Conservation (phyloP, 192 early-diverging fungal species). For the Neocallimastix lanati region DNA sequence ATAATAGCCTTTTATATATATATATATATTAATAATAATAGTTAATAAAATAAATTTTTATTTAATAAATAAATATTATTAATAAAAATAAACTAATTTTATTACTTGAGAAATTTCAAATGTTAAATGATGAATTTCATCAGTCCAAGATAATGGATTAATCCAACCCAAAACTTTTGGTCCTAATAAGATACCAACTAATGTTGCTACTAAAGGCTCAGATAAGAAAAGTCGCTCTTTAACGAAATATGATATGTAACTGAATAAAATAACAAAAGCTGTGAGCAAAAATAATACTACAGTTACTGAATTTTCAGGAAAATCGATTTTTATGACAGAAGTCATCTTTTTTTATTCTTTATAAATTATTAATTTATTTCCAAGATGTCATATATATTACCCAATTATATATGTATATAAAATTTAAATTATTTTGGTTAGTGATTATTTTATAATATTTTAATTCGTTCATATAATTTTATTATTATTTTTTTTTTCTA, state of each 20-base stretch:
- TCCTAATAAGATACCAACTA: constrained; percentile 72
- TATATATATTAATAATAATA: too few species aligned
- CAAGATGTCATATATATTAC: too few species aligned
- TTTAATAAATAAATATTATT: too few species aligned
- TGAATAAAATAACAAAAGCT: constrained; percentile 1
- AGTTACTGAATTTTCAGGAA: background rate
- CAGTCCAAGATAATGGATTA: constrained; percentile 41
- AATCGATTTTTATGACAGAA: background rate
- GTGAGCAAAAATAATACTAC: background rate
- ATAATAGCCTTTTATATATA: constrained; percentile 41
- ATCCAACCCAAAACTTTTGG: background rate
- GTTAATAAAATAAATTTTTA: too few species aligned
- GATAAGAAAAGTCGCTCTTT: constrained; percentile 4
- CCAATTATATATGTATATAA: too few species aligned
- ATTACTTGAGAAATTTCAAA: background rate
- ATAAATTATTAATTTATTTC: too few species aligned
- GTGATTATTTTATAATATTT: too few species aligned
- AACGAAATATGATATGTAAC: constrained; percentile 1
- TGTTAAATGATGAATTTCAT: constrained; percentile 32
- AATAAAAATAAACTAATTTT: too few species aligned
- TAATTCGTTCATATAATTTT: too few species aligned
- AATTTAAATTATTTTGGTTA: too few species aligned
- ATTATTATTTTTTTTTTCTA: too few species aligned
- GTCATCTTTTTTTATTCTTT: background rate
- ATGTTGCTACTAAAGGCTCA: constrained; percentile 43